Evolutionary conservation across 2,329 filamentous ascomycete genomes (phyloP).

Genomic region (Diaporthe sp.): DNA sequence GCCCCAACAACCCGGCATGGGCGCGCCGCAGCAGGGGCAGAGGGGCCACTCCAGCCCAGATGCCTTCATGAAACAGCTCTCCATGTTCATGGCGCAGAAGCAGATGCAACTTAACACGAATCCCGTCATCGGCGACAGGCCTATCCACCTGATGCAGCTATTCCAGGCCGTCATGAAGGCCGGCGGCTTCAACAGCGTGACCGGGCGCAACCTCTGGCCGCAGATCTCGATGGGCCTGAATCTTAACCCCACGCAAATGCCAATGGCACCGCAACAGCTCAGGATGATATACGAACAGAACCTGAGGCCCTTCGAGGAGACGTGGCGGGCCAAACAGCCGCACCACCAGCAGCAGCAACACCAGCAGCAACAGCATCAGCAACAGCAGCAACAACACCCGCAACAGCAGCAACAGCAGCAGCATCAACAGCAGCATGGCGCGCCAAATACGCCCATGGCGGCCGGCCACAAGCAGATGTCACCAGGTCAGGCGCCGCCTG

Average conservation of each 20-base stretch:
- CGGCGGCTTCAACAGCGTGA: conserved; percentile 83
- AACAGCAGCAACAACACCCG: conserved; percentile 48
- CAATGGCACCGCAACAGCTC: conserved; percentile 78
- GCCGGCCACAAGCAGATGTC: conserved; percentile 59
- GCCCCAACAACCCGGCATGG: conserved; percentile 55
- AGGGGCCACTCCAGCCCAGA: conserved; percentile 68
- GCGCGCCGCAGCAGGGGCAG: conserved; percentile 40
- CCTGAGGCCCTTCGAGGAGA: conserved; percentile 82
- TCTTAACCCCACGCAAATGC: conserved; percentile 73
- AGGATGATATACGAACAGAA: conserved; percentile 82
- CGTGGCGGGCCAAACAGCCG: conserved; percentile 66
- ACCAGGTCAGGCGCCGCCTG: conserved; percentile 55
- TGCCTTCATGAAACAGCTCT: conserved; percentile 81
- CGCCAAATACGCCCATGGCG: conserved; percentile 51
- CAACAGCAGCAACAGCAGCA: conserved; percentile 54
- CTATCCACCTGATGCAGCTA: conserved; percentile 80
- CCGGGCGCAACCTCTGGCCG: conserved; percentile 79
- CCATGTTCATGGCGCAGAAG: conserved; percentile 82
- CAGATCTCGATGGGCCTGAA: conserved; percentile 77
- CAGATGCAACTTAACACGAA: conserved; percentile 81
- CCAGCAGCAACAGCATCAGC: neutral
- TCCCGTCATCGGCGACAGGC: conserved; percentile 80
- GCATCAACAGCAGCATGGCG: conserved; percentile 48
- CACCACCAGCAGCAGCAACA: conserved; percentile 59
- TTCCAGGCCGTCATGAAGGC: conserved; percentile 83